Evolutionary conservation across 2,329 filamentous ascomycete genomes (phyloP), one percentile per base, ranked within the genome.

Genomic region (Juglanconis oblonga): DNA sequence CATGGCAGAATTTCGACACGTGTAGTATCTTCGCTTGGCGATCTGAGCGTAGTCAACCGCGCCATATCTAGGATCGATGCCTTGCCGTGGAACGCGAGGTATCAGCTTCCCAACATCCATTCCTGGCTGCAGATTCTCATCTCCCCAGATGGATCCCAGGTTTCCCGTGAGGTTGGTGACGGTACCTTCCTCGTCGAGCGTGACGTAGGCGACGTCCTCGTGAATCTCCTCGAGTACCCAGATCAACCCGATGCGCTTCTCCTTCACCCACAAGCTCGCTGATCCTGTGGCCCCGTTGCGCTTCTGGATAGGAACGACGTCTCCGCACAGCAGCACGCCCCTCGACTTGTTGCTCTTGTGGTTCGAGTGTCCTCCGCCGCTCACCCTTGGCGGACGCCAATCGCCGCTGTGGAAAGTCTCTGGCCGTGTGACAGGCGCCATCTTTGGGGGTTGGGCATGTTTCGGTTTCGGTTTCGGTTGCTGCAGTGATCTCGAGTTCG

Each of bases 201-300:
- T 82, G 48, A 99, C 76, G 62, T 86, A 84, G 4, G 91, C 92
- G 44, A 95, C 88, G 71, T 99, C 93, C 74, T 99, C 95, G 58
- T 94, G 91, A 62, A 99, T 98, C 75, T 99, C 95, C 73, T 99
- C 95, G 2, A 99, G 77, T 8, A 99, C 95, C 95, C 95, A 99
- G 62, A 99, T 98, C 62, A 99, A 77, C 9, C 94, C 93, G 55
- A 92, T 87, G 52, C 89, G 86, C 75, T 99, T 99, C 74, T 99
- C 95, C 77, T 99, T 99, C 3, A 99, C 95, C 95, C 95, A 99
- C 44, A 99, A 78, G 74, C 93, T 98, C 42, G 95, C 95, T 60
- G 95, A 93, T 2, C 95, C 95, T 4, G 89, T 94, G 10, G 89
- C 85, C 4, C 95, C 95, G 69, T 99, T 97, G 62, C 95, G 87